Percentiles rank a stretch among this genome's conserved stretches.
Conservation (phyloP, 768 basidiomycete species). For the Pleurotus cornucopiae region DNA sequence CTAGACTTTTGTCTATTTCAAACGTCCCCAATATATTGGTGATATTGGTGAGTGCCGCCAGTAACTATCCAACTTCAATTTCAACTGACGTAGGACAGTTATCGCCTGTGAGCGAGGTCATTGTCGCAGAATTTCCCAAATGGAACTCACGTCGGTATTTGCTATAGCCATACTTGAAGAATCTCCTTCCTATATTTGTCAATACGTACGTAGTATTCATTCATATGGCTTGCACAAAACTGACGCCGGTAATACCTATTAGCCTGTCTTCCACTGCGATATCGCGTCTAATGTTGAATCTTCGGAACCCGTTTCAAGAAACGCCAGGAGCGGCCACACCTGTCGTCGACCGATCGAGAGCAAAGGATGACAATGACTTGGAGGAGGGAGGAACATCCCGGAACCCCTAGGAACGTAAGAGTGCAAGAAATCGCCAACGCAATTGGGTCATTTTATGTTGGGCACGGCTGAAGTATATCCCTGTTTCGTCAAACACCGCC, state of each 20-base stretch:
- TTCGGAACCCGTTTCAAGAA: not conserved
- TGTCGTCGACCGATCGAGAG: too few species aligned
- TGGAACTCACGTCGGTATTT: not conserved
- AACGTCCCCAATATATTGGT: not conserved
- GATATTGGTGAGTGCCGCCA: not conserved
- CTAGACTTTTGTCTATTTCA: not conserved
- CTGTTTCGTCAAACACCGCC: too few species aligned
- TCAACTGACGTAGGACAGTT: not conserved
- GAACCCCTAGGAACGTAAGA: too few species aligned
- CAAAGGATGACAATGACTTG: too few species aligned
- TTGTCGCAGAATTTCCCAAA: not conserved
- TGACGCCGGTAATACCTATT: not conserved
- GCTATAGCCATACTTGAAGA: not conserved
- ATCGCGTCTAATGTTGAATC: conserved; percentile 8
- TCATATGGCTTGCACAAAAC: not conserved
- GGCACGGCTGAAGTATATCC: too few species aligned
- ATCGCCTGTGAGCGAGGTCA: not conserved
- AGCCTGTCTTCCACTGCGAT: not conserved
- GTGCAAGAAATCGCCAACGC: too few species aligned
- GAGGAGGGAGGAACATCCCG: too few species aligned
- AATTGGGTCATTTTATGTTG: too few species aligned
- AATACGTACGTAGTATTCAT: not conserved
- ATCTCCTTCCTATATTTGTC: not conserved
- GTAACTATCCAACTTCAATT: too few species aligned
- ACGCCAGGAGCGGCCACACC: too few species aligned